Evolutionary conservation across 2,329 filamentous ascomycete species (phyloP).

Genomic region (Pseudocercospora crystallina): DNA sequence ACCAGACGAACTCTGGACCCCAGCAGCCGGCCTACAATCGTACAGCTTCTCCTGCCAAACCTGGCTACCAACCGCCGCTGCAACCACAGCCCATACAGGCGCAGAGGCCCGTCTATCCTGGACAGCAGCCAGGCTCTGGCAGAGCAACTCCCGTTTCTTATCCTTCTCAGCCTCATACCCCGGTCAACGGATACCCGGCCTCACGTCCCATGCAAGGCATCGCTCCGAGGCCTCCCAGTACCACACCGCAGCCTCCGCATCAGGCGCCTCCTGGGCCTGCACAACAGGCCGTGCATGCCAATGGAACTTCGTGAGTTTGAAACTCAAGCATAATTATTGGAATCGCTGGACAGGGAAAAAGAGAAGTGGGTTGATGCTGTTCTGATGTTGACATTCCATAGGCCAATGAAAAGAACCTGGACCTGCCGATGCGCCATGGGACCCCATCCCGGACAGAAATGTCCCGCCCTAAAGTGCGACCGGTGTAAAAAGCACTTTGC

Average conservation of each 20-base stretch:
- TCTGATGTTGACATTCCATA: too few relatives aligned
- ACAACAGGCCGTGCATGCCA: slow-evolving; percentile 13
- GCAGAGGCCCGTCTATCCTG: slow-evolving; percentile 21
- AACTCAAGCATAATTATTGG: too few relatives aligned
- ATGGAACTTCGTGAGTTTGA: slow-evolving; percentile 22
- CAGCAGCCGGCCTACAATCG: slow-evolving; percentile 25
- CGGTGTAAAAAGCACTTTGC: too few relatives aligned
- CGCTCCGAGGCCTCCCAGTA: slow-evolving; percentile 22
- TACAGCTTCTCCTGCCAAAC: slow-evolving; percentile 30
- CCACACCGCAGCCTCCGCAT: slow-evolving; percentile 27
- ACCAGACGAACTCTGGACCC: slow-evolving; percentile 24
- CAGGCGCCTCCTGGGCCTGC: slow-evolving; percentile 6
- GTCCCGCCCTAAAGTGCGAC: too few relatives aligned
- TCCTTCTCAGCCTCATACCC: slow-evolving; percentile 31
- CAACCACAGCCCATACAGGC: slow-evolving; percentile 14
- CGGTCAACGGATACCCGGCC: slow-evolving; percentile 30
- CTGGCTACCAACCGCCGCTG: slow-evolving; percentile 15
- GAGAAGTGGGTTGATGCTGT: too few relatives aligned
- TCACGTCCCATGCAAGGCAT: slow-evolving; percentile 15
- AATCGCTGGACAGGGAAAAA: too few relatives aligned
- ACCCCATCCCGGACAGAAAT: too few relatives aligned
- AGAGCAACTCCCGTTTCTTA: slow-evolving; percentile 30
- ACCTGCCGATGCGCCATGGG: too few relatives aligned
- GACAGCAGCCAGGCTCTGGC: slow-evolving; percentile 28
- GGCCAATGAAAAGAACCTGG: too few relatives aligned